Conservation (phyloP, 495 filamentous ascomycete genomes). For the Ascodesmis nigricans region DNA sequence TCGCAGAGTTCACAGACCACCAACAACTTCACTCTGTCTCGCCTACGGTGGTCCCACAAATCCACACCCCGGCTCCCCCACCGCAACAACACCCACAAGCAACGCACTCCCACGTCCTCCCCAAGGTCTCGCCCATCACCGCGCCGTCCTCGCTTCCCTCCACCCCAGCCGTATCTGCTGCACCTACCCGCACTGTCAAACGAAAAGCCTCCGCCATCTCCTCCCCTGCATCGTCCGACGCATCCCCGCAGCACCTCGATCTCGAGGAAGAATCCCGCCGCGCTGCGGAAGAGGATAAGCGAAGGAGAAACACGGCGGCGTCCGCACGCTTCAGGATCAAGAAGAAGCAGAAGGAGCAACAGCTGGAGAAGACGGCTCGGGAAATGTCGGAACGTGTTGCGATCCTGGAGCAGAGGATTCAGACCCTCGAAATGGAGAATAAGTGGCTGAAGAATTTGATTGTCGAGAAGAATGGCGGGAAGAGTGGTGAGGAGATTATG, state of each 20-base stretch:
- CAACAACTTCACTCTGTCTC: too few relatives aligned
- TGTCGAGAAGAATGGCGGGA: conserved; percentile 63
- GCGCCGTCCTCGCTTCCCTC: conserved; percentile 15
- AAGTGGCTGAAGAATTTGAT: conserved; percentile 89
- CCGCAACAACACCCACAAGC: not conserved
- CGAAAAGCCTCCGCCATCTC: conserved; percentile 13
- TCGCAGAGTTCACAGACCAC: conserved; percentile 7
- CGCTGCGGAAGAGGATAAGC: conserved; percentile 96
- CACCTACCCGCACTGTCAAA: conserved; percentile 7
- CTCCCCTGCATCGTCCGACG: too few relatives aligned
- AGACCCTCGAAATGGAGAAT: conserved; percentile 83
- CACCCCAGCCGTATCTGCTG: conserved; percentile 22
- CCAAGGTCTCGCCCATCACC: conserved; percentile 5
- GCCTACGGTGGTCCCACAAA: conserved; percentile 4
- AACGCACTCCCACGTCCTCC: not conserved
- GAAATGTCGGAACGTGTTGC: conserved; percentile 74
- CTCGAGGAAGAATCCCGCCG: conserved; percentile 50
- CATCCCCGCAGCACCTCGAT: conserved; percentile 1
- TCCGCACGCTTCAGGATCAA: conserved; percentile 95
- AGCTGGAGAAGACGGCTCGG: conserved; percentile 73
- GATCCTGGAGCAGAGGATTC: conserved; percentile 55
- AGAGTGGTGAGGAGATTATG: conserved; percentile 15
- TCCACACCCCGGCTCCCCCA: conserved; percentile 1
- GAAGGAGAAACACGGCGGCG: conserved; percentile 85
- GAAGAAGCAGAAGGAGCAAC: conserved; percentile 97